These are phyloP conservation scores for Rubroboletus pulcherrimus DNA, from an alignment of 768 basidiomycete genomes.

Conservation along the genomic window DNA sequence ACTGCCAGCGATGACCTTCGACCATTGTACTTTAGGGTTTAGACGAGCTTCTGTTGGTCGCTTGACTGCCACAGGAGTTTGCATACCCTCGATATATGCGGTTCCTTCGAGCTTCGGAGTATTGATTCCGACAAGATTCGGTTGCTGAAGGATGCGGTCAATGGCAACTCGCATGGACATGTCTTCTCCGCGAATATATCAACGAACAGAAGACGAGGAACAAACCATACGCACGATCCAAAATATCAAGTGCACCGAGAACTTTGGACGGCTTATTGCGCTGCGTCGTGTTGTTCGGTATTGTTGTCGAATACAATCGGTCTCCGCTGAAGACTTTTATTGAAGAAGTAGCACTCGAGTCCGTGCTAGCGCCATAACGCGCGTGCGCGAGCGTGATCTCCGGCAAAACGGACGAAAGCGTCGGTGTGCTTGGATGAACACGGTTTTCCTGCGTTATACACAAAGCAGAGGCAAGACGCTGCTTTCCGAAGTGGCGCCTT, in stretches of 20 bases:
- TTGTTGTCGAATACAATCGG: neutral
- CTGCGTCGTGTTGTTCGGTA: constrained; percentile 1
- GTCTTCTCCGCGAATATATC: constrained; percentile 16
- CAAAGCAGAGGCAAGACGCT: constrained; percentile 50
- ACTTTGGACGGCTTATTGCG: constrained; percentile 21
- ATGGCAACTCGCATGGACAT: constrained; percentile 29
- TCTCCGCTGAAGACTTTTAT: constrained; percentile 1
- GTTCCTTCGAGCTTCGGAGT: neutral
- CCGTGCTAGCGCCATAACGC: constrained; percentile 1
- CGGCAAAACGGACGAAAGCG: constrained; percentile 12
- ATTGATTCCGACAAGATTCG: constrained; percentile 24
- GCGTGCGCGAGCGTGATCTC: constrained; percentile 29
- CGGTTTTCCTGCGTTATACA: constrained; percentile 11
- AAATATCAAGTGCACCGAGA: constrained; percentile 23
- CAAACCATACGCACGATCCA: constrained; percentile 24
- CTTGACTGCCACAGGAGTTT: neutral
- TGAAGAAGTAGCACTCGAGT: neutral
- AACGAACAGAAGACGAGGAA: neutral
- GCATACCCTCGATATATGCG: neutral
- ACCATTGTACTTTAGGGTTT: constrained; percentile 11
- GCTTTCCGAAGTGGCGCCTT: constrained; percentile 57
- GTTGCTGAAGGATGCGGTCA: constrained; percentile 24
- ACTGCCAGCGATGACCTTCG: neutral
- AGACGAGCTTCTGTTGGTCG: neutral
- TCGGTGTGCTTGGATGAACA: neutral